Conservation (phyloP, 331 rosid genomes). For the Quercus phellos region DNA sequence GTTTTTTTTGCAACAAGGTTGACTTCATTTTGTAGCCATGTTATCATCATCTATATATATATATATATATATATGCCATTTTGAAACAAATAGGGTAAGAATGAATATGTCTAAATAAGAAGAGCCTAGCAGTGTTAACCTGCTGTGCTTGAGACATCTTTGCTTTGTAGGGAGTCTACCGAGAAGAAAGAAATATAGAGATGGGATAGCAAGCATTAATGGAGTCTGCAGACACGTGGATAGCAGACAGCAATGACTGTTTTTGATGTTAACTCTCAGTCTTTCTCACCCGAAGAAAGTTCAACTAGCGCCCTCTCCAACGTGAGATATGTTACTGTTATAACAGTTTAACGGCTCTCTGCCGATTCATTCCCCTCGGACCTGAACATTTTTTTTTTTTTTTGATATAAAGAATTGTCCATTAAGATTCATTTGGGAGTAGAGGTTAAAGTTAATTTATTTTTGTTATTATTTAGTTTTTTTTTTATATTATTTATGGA, state of each 20-base stretch:
- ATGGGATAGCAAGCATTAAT: background rate
- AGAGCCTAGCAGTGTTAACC: background rate
- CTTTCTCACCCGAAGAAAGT: background rate
- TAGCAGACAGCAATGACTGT: background rate
- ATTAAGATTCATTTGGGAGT: rapidly evolving
- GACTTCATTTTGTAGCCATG: background rate
- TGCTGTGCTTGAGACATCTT: background rate
- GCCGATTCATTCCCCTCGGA: too few species aligned
- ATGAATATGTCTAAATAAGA: background rate
- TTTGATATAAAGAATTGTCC: too few species aligned
- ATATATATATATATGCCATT: too few species aligned
- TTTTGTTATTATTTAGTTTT: too few species aligned
- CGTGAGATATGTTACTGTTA: background rate
- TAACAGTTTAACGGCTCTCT: too few species aligned
- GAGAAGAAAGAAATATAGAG: background rate
- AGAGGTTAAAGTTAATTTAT: rapidly evolving
- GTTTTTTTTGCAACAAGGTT: background rate
- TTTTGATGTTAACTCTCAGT: background rate
- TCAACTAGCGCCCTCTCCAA: background rate
- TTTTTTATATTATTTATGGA: rapidly evolving
- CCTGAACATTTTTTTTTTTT: too few species aligned
- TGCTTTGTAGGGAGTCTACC: background rate
- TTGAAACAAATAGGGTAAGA: conserved; percentile 11
- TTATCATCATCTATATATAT: too few species aligned
- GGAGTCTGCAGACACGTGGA: background rate